Evolutionary conservation across 2,329 filamentous ascomycete species (phyloP).

Genomic region (Nemania sp.): DNA sequence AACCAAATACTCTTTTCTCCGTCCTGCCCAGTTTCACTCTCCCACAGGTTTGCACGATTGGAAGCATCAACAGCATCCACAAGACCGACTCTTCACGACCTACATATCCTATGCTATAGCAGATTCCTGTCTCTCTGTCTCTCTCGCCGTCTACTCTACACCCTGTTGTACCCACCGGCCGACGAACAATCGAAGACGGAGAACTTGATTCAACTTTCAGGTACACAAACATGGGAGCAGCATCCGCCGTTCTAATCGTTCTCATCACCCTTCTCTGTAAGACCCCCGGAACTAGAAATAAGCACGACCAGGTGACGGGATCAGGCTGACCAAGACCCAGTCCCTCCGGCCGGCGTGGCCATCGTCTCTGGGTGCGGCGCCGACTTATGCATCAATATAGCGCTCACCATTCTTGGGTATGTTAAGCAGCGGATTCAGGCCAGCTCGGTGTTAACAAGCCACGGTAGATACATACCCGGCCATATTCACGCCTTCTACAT

Average conservation of each 20-base stretch:
- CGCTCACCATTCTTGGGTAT: constrained; percentile 66
- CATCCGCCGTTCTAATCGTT: constrained; percentile 52
- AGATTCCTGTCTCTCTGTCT: too few species aligned
- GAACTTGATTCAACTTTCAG: too few species aligned
- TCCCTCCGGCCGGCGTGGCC: constrained; percentile 67
- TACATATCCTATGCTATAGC: too few species aligned
- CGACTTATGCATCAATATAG: constrained; percentile 69
- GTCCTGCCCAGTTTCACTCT: too few species aligned
- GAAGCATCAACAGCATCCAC: too few species aligned
- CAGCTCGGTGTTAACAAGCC: constrained; percentile 12
- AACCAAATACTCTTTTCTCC: too few species aligned
- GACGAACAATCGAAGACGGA: too few species aligned
- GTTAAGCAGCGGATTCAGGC: constrained; percentile 29
- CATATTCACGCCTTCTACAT: constrained; percentile 81
- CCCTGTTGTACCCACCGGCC: too few species aligned
- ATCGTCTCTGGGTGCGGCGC: constrained; percentile 66
- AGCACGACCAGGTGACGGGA: constrained; percentile 24
- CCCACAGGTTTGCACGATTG: too few species aligned
- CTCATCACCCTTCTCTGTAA: constrained; percentile 58
- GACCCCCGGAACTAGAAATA: constrained; percentile 35
- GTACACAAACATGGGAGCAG: constrained; percentile 53
- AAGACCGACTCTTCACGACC: too few species aligned
- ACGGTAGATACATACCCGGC: constrained; percentile 69
- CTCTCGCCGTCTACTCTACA: too few species aligned
- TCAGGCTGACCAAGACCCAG: constrained; percentile 44